Percentiles rank a stretch among this genome's conserved stretches.
These are phyloP conservation scores for Yamadazyma dushanensis DNA, from an alignment of 1,139 yeast species.

Conservation along the genomic window DNA sequence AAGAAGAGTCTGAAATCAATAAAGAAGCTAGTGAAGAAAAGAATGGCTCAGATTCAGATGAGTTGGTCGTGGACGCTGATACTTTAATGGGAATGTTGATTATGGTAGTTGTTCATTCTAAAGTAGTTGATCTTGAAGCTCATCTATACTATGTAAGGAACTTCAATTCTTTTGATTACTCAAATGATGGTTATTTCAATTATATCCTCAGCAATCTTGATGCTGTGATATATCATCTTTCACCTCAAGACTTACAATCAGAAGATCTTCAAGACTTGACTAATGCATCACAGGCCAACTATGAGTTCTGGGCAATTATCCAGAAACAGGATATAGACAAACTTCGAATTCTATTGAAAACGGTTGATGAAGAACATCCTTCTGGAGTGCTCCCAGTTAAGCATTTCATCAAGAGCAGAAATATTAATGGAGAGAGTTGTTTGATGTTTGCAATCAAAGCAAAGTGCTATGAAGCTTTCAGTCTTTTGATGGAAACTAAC, in stretches of 20 bases:
- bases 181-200: slow-evolving; percentile 38
- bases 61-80: slow-evolving; percentile 70
- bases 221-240: slow-evolving; percentile 71
- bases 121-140: slow-evolving; percentile 56
- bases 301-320: slow-evolving; percentile 56
- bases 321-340: slow-evolving; percentile 28
- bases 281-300: slow-evolving; percentile 48
- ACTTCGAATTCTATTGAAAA: slow-evolving; percentile 22
- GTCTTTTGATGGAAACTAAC: slow-evolving; percentile 42
- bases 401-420: slow-evolving; percentile 52
- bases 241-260: slow-evolving; percentile 25
- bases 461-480: slow-evolving; percentile 44
- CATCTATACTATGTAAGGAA: slow-evolving; percentile 66
- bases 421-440: slow-evolving; percentile 67
- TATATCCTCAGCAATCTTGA: slow-evolving; percentile 72
- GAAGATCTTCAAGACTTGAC: slow-evolving; percentile 33
- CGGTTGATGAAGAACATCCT: slow-evolving; percentile 18
- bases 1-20: slow-evolving; percentile 11
- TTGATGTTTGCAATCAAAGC: slow-evolving; percentile 53
- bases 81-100: slow-evolving; percentile 71
- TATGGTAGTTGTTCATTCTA: slow-evolving; percentile 68
- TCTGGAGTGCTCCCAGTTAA: slow-evolving; percentile 30
- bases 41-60: slow-evolving; percentile 13
- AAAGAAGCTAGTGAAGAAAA: slow-evolving; percentile 12
- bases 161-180: slow-evolving; percentile 43